phyloP scores from a whole-genome alignment of 306 rosid genomes.

The Castanea crenata region DNA sequence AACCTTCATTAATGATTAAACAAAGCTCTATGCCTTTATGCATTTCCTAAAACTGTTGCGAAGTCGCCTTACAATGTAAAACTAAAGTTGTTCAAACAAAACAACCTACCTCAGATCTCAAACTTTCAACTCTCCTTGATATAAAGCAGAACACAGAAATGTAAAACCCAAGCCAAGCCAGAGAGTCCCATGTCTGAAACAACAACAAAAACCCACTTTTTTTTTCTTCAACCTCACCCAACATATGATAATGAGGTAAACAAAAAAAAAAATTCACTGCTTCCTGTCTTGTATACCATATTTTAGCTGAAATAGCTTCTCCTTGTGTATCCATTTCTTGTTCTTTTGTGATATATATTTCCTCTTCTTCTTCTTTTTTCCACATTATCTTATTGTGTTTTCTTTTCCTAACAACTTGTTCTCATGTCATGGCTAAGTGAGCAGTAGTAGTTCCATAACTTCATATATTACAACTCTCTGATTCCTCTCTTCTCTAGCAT shows the following conservation, averaged over 20 bases:
- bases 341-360: neutral
- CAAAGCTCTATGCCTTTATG: neutral
- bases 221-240: neutral
- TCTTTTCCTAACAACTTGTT: constrained; percentile 12
- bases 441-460: too few relatives aligned
- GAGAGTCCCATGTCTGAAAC: constrained; percentile 21
- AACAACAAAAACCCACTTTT: neutral
- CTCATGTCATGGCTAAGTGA: constrained; percentile 15
- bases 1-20: constrained; percentile 15
- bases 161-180: constrained; percentile 1
- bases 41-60: constrained; percentile 8
- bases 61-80: neutral
- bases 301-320: neutral
- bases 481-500: neutral
- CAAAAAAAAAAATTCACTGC: too few relatives aligned
- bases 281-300: too few relatives aligned
- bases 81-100: too few relatives aligned
- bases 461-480: neutral
- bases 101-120: constrained; percentile 31
- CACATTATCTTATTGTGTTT: neutral
- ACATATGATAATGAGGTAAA: constrained; percentile 5
- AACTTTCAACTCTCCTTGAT: constrained; percentile 11
- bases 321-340: neutral
- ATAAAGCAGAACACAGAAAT: constrained; percentile 19
- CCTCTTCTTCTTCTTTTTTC: neutral